Evolutionary conservation across 1,139 yeast species (phyloP), one percentile per base, ranked within the genome.

Genomic region (Yamadazyma triangularis): DNA sequence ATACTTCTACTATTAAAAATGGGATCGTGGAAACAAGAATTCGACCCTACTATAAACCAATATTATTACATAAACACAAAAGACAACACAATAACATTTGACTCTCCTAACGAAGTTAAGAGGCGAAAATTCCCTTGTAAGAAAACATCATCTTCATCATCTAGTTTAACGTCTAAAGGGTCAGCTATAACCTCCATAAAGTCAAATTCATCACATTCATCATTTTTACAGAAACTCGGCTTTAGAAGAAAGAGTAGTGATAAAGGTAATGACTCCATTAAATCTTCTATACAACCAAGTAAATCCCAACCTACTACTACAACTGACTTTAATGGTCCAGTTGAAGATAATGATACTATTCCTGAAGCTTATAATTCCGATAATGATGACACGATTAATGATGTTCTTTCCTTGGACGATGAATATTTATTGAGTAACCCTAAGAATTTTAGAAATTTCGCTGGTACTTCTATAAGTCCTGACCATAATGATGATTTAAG

Each of bases 61-160:
- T 51, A 60, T 39, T 66, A 66, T 46, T 67, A 62, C 38, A 36
- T 56, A 20, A 60, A 65, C 44, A 42, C 52, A 12, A 36, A 40
- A 18, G 64, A 60, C 30, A 56, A 58, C 28, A 39, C 58, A 4
- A 50, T 63, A 10, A 47, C 64, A 12, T 67, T 64, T 39, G 73
- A 67, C 40, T 53, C 53, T 25, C 73, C 73, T 3, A 53, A 60
- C 36, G 73, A 67, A 42, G 73, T 67, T 6, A 52, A 53, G 30
- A 43, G 48, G 28, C 42, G 38, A 25, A 31, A 36, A 23, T 20
- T 24, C 14, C 10, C 21, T 8, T 33, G 33, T 9, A 18, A 18
- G 20, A 18, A 18, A 18, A 18, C 19, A 23, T 20, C 27, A 14
- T 22, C 15, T 27, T 23, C 13, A 15, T 24, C 25, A 26, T 23